Evolutionary conservation across 1,139 yeast genomes (phyloP).

Genomic region (Meyerozyma carpophila): DNA sequence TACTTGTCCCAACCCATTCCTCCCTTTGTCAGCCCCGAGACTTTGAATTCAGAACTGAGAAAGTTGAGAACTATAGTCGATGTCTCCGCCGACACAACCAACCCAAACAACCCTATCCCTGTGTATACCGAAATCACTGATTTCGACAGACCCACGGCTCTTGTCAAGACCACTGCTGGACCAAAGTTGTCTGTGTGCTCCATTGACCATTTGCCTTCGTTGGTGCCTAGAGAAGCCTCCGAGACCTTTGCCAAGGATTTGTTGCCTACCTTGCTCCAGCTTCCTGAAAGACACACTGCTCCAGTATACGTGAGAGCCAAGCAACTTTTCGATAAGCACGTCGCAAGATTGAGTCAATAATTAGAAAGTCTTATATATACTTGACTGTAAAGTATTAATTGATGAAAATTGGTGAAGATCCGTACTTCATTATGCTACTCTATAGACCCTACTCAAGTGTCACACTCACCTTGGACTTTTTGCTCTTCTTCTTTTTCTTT

Average conservation of each 20-base stretch:
- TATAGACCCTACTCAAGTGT: constrained; percentile 40
- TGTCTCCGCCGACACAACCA: constrained; percentile 16
- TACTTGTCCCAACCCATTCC: constrained; percentile 15
- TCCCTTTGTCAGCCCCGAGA: constrained; percentile 11
- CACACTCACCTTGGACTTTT: constrained; percentile 42
- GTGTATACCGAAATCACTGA: constrained; percentile 14
- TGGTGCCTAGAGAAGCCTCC: constrained; percentile 16
- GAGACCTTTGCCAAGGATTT: constrained; percentile 14
- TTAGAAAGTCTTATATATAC: background rate
- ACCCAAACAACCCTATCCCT: constrained; percentile 16
- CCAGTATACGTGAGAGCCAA: constrained; percentile 15
- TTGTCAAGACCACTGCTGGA: constrained; percentile 12
- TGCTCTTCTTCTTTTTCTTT: constrained; percentile 38
- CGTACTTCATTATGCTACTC: too few species aligned
- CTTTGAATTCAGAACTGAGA: constrained; percentile 10
- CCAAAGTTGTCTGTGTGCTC: constrained; percentile 15
- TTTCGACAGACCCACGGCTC: constrained; percentile 13
- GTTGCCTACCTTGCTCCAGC: constrained; percentile 13
- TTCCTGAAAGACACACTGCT: constrained; percentile 12
- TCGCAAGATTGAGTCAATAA: constrained; percentile 8
- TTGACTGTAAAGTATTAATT: too few species aligned
- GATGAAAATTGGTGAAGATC: too few species aligned
- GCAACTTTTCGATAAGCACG: constrained; percentile 13
- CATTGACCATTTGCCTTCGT: constrained; percentile 15
- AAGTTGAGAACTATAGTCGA: constrained; percentile 14